Evolutionary conservation across 164 flowering plant species (phyloP).

Genomic region (Annona cherimola): DNA sequence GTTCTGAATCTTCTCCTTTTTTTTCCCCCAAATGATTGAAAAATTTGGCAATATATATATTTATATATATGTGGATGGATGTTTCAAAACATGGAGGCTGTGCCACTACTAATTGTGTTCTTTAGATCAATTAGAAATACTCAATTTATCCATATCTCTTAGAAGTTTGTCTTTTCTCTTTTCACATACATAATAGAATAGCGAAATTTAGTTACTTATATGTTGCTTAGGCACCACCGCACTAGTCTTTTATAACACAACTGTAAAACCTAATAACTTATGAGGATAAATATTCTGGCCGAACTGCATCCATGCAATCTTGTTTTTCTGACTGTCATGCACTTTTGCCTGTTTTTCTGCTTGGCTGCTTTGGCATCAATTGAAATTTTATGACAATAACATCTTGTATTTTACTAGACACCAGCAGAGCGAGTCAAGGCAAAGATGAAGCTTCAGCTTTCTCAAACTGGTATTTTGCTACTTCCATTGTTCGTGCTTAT

Average conservation of each 20-base stretch:
- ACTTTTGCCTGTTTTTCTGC: not conserved
- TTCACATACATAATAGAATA: not conserved
- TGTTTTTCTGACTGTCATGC: not conserved
- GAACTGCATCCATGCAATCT: not conserved
- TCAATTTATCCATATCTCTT: too few relatives aligned
- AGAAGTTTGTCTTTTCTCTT: not conserved
- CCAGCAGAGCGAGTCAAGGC: constrained; percentile 91
- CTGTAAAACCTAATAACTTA: not conserved
- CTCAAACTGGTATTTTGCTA: constrained; percentile 67
- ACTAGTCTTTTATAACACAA: not conserved
- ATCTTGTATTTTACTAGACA: constrained; percentile 39
- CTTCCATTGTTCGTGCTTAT: not conserved
- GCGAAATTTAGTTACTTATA: not conserved
- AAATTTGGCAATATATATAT: too few relatives aligned
- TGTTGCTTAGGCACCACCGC: too few relatives aligned
- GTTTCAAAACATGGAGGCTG: too few relatives aligned
- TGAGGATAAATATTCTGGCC: not conserved
- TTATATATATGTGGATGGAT: too few relatives aligned
- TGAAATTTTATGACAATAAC: not conserved
- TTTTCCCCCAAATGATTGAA: too few relatives aligned
- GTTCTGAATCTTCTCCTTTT: too few relatives aligned
- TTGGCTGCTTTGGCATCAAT: not conserved
- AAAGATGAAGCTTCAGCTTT: constrained; percentile 83
- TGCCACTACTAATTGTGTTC: too few relatives aligned
- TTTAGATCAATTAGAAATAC: too few relatives aligned